phyloP scores from a whole-genome alignment of 1,139 yeast genomes.

The Saccharomyces hybrid region DNA sequence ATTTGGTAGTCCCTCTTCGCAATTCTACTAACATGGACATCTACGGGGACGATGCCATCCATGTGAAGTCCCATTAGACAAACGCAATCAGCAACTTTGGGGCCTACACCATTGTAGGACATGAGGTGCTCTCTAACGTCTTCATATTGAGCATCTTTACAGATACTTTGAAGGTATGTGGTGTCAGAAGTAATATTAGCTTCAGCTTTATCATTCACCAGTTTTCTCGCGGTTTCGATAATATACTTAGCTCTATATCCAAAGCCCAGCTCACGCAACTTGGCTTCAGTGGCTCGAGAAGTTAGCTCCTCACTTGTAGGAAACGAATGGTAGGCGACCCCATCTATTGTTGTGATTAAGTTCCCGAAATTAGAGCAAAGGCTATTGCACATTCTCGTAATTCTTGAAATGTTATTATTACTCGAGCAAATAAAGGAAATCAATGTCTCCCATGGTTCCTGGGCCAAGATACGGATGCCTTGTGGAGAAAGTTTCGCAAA shows the following conservation, averaged over 20 bases:
- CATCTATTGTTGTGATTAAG: conserved; percentile 48
- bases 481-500: conserved; percentile 35
- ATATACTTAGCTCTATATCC: conserved; percentile 93
- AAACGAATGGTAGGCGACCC: conserved; percentile 58
- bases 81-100: conserved; percentile 95
- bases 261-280: conserved; percentile 49
- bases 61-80: conserved; percentile 87
- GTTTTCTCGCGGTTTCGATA: conserved; percentile 59
- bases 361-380: conserved; percentile 69
- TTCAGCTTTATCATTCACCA: conserved; percentile 30
- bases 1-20: conserved; percentile 74
- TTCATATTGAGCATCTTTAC: conserved; percentile 19
- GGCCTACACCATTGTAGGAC: conserved; percentile 84
- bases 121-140: conserved; percentile 59
- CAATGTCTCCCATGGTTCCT: conserved; percentile 95
- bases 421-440: conserved; percentile 89
- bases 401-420: conserved; percentile 91
- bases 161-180: conserved; percentile 15
- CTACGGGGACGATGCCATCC: conserved; percentile 88
- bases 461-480: conserved; percentile 80
- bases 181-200: conserved; percentile 25
- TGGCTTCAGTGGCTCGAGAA: conserved; percentile 35
- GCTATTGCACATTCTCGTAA: conserved; percentile 85
- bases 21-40: conserved; percentile 92
- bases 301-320: conserved; percentile 56